Evolutionary conservation across 768 basidiomycete species (phyloP), one percentile per base, ranked within the genome.

Genomic region (Myochromella boudieri): DNA sequence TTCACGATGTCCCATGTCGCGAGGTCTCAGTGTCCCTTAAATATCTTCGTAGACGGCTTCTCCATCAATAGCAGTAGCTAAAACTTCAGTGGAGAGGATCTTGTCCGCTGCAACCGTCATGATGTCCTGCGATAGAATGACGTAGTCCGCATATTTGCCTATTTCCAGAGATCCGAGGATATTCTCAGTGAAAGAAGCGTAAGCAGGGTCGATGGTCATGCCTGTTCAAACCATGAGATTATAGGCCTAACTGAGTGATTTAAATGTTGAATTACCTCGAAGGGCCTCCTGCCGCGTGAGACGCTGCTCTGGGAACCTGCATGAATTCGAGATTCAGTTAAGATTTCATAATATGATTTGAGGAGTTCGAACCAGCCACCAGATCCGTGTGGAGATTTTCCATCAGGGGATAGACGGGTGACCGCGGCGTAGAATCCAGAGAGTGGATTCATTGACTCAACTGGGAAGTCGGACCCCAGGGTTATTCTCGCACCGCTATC

Each of bases 401-500:
- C 92, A 24, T 77, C 71, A 6, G 77, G 71, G 21, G 84, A 81
- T 37, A 89, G 66, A 28, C 94, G 78, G 2, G 90, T 83, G 20
- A 93, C 75, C 1, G 92, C 91, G n/a, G 94, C 90, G 61, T 91
- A 90, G 63, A 95, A 93, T 2, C 86, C 85, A 45, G 78, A 70
- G 29, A 97, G 72, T 10, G 94, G 94, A 59, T 93, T 90, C 65
- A 92, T 75, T 28, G 78, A 75, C 59, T 95, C 95, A 25, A 97
- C 91, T 1, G 94, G 94, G 53, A 88, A 90, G 67, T 95, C 93
- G 3, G 90, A 91, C 11, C 95, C 93, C 18, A 95, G 66, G 2
- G 87, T 81, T 44, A 94, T 82, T 46, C 78, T 68, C 44, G 82
- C 81, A 38, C 82, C 82, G 46, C 74, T 76, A 56, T 84, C 75